A percentile compares a stretch with the other conserved stretches of the same genome.
Conservation (phyloP, 1,284 basidiomycete species). For the Crepidotus sp. region DNA sequence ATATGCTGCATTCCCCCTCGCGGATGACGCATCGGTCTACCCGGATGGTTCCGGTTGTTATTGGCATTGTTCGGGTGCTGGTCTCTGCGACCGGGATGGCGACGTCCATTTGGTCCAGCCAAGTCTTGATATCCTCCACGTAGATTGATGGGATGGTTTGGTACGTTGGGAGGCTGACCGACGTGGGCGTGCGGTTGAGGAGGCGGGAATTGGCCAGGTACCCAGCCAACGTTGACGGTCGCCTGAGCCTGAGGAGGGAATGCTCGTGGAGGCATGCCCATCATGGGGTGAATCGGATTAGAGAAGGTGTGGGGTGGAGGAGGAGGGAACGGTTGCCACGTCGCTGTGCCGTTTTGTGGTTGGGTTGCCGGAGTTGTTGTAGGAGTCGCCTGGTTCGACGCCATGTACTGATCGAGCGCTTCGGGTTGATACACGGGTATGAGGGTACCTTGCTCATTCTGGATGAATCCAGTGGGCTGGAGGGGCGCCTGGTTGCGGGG, state of each 20-base stretch:
- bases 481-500: conserved; percentile 44
- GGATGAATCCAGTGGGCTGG: conserved; percentile 59
- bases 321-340: conserved; percentile 22
- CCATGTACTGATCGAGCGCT: conserved; percentile 35
- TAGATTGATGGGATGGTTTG: conserved; percentile 12
- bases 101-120: conserved; percentile 15
- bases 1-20: conserved; percentile 19
- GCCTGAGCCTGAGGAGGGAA: conserved; percentile 7
- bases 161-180: conserved; percentile 10
- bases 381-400: conserved; percentile 22
- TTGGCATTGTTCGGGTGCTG: conserved; percentile 19
- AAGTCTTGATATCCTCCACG: conserved; percentile 20
- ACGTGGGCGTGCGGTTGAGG: conserved; percentile 8
- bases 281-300: conserved; percentile 7
- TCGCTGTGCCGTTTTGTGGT: conserved; percentile 16
- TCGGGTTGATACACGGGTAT: conserved; percentile 66
- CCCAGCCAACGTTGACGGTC: conserved; percentile 11
- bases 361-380: conserved; percentile 17
- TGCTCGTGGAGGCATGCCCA: conserved; percentile 13
- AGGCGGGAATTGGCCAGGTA: conserved; percentile 9
- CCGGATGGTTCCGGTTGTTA: conserved; percentile 20
- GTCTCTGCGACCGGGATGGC: conserved; percentile 12
- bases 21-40: conserved; percentile 19
- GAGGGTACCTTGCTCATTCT: conserved; percentile 60
- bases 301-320: conserved; percentile 18